phyloP scores from a whole-genome alignment of 192 early-diverging fungal genomes.

The Phlyctochytrium bullatum region DNA sequence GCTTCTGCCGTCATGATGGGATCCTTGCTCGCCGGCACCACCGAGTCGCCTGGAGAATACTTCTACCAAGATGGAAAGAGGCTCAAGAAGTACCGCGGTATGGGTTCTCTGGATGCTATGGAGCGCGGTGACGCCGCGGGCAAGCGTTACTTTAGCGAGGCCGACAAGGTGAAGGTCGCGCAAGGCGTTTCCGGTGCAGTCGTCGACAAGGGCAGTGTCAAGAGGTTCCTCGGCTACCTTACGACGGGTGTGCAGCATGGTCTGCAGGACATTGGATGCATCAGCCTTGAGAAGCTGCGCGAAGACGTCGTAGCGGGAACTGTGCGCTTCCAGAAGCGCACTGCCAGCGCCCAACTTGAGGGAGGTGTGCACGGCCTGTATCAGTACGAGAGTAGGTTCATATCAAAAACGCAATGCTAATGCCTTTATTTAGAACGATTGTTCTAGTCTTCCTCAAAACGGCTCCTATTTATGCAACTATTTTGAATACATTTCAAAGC shows the following conservation, averaged over 20 bases:
- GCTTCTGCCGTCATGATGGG: conserved; percentile 99
- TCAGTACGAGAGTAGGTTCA: conserved; percentile 64
- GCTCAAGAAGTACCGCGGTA: conserved; percentile 98
- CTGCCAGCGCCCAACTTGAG: conserved; percentile 91
- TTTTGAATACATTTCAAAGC: too few species aligned
- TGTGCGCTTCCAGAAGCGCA: conserved; percentile 92
- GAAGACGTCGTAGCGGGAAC: conserved; percentile 63
- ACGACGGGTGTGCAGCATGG: conserved; percentile 94
- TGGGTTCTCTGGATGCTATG: conserved; percentile 99
- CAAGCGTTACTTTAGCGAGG: conserved; percentile 93
- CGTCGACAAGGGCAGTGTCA: conserved; percentile 95
- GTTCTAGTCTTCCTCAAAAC: background rate
- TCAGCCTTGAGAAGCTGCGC: conserved; percentile 65
- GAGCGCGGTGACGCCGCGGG: conserved; percentile 68
- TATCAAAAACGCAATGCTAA: background rate
- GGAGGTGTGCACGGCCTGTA: conserved; percentile 93
- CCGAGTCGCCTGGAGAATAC: conserved; percentile 96
- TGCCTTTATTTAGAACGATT: conserved; percentile 2
- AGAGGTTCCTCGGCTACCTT: conserved; percentile 91
- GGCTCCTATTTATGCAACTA: too few species aligned
- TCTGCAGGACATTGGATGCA: conserved; percentile 94
- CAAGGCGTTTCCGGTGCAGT: conserved; percentile 97
- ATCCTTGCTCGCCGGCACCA: conserved; percentile 88
- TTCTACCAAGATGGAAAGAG: conserved; percentile 97
- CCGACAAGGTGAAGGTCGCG: conserved; percentile 97